phyloP scores from a whole-genome alignment of 129 eudicot genomes.

The Flaveria bidentis region DNA sequence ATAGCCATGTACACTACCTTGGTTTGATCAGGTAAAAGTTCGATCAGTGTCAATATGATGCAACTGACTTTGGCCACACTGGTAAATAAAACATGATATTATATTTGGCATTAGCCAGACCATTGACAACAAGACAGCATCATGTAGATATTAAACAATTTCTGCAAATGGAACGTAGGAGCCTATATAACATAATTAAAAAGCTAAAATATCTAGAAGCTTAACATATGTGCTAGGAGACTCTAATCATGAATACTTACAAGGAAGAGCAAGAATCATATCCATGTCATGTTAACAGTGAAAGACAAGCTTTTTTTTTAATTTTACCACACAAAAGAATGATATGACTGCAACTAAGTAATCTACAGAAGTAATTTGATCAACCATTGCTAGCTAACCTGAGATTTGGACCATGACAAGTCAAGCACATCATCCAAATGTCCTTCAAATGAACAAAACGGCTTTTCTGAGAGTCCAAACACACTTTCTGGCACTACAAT shows the following conservation, averaged over 20 bases:
- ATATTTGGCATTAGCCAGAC: neutral
- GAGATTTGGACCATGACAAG: slow-evolving; percentile 95
- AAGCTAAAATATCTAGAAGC: neutral
- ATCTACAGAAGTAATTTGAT: slow-evolving; percentile 4
- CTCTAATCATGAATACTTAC: neutral
- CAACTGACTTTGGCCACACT: neutral
- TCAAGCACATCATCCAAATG: slow-evolving; percentile 91
- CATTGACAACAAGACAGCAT: neutral
- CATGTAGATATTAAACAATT: neutral
- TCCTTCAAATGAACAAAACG: slow-evolving; percentile 82
- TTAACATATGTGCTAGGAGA: slow-evolving; percentile 7
- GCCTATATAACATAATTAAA: neutral
- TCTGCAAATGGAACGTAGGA: slow-evolving; percentile 14
- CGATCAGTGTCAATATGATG: neutral
- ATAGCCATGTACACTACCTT: slow-evolving; percentile 12
- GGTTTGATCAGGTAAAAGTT: neutral
- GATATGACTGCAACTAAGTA: slow-evolving; percentile 5
- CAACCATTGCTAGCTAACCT: slow-evolving; percentile 54
- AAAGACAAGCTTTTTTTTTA: neutral
- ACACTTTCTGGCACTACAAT: slow-evolving; percentile 77
- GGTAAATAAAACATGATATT: neutral
- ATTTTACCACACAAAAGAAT: neutral
- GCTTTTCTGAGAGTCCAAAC: slow-evolving; percentile 82
- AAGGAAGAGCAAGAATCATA: neutral
- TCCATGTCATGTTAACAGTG: neutral